These are phyloP conservation scores for Parastagonospora nodorum DNA, from an alignment of 2,329 filamentous ascomycete genomes.

Conservation along the genomic window DNA sequence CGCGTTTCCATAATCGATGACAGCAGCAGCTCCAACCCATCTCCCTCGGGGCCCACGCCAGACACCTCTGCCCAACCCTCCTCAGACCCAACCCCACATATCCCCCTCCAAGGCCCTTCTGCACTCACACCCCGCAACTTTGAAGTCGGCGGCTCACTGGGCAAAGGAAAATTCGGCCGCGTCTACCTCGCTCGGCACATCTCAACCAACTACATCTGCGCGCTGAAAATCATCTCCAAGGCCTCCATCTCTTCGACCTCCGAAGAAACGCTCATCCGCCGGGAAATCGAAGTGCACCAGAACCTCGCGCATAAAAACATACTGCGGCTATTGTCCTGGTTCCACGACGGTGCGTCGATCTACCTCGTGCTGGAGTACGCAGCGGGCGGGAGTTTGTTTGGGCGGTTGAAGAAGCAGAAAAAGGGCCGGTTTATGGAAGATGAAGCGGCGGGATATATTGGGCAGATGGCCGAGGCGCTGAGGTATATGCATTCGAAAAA, in stretches of 20 bases:
- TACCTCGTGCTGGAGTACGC: constrained; percentile 84
- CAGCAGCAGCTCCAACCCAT: not conserved
- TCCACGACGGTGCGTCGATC: constrained; percentile 81
- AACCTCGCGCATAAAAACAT: constrained; percentile 84
- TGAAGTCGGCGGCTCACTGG: constrained; percentile 79
- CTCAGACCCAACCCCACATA: not conserved
- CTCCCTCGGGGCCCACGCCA: not conserved
- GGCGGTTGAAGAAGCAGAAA: constrained; percentile 74
- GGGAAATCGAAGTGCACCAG: constrained; percentile 84
- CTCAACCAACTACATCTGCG: constrained; percentile 76
- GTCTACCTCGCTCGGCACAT: constrained; percentile 81
- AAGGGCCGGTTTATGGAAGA: constrained; percentile 79
- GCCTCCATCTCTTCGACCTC: constrained; percentile 73
- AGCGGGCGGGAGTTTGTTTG: constrained; percentile 79
- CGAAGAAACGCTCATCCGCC: constrained; percentile 79
- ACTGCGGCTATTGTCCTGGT: constrained; percentile 77
- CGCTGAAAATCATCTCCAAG: constrained; percentile 82
- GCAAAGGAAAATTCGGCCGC: constrained; percentile 82
- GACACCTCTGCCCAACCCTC: not conserved
- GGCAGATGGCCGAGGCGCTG: constrained; percentile 81
- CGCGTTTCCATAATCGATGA: constrained; percentile 4
- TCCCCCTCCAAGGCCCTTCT: not conserved
- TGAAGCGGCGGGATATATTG: constrained; percentile 80
- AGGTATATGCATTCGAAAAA: constrained; percentile 91
- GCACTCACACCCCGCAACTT: constrained; percentile 67